phyloP scores from a whole-genome alignment of 1,284 basidiomycete species.

The Bjerkandera adusta region DNA sequence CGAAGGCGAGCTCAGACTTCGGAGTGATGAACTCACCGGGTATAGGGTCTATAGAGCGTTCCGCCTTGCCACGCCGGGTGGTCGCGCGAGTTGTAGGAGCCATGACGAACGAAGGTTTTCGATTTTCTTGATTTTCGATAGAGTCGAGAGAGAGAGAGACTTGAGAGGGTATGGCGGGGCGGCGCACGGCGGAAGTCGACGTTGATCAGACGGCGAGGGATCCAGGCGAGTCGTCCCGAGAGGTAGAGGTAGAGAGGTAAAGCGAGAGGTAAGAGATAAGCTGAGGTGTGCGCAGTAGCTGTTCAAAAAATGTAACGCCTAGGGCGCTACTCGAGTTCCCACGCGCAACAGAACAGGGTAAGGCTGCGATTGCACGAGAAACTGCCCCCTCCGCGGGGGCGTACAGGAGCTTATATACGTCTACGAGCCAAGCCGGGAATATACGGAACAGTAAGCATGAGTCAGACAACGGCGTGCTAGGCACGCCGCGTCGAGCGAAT shows the following conservation, averaged over 20 bases:
- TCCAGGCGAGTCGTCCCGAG: conserved; percentile 4
- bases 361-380: not conserved
- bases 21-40: too few relatives aligned
- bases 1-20: too few relatives aligned
- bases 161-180: not conserved
- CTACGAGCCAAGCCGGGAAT: too few relatives aligned
- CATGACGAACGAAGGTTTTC: too few relatives aligned
- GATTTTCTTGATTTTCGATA: too few relatives aligned
- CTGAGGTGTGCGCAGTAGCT: too few relatives aligned
- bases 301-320: conserved; percentile 5
- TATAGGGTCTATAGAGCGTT: not conserved
- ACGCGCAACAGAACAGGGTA: not conserved
- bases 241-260: not conserved
- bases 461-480: too few relatives aligned
- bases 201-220: not conserved
- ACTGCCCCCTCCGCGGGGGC: too few relatives aligned
- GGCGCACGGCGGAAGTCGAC: not conserved
- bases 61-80: not conserved
- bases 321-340: conserved; percentile 1
- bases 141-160: not conserved
- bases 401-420: too few relatives aligned
- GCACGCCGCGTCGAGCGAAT: too few relatives aligned
- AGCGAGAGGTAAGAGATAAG: not conserved
- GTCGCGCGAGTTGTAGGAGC: not conserved
- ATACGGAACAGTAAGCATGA: too few relatives aligned